Evolutionary conservation across 73 alveolate species (phyloP), one percentile per base, ranked within the genome.

Genomic region (Uronychia binucleata): DNA sequence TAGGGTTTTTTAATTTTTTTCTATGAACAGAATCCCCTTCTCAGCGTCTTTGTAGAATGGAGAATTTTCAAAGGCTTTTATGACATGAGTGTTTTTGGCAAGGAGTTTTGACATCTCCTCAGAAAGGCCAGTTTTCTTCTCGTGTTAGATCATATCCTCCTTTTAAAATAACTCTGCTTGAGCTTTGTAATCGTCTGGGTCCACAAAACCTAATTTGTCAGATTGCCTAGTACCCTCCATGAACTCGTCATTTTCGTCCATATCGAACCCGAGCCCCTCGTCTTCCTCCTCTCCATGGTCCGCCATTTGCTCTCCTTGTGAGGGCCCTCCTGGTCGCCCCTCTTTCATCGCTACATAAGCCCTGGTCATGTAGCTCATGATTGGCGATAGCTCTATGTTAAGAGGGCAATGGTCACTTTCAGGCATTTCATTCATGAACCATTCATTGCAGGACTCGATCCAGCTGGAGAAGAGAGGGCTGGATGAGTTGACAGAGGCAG

Each of bases 1-100:
- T 1, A 85, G 30, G 28, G 13, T 46, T 0, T 34, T 5, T 30
- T 59, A 25, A 57, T 90, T 79, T 34, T 60, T 28, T 1, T 32
- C 34, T 19, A 90, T n/a, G 46, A 84, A 80, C 28, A 77, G 79
- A 32, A n/a, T 27, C 8, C 84, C 86, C 35, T 89, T 84, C 27
- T 28, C 30, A 0, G 89, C 88, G 0, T 89, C 87, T 77, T 83
- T 33, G 28, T 46, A 77, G 33, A 89, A 34, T 67, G 78, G 31
- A 25, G 90, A 33, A 31, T 84, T 34, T 59, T 77, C 86, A 74
- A 84, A 84, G 28, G 76, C 28, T 14, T 34, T 14, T 0, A 89
- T 75, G 14, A 79, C 79, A 27, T 84, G 67, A 31, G 29, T 57
- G 57, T 84, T 89, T 0, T 33, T 60, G 0, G 81, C 89, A 0